A percentile compares a stretch with the other conserved stretches of the same genome.
Conservation (phyloP, 2,329 filamentous ascomycete genomes). For the Zasmidium angulare region DNA sequence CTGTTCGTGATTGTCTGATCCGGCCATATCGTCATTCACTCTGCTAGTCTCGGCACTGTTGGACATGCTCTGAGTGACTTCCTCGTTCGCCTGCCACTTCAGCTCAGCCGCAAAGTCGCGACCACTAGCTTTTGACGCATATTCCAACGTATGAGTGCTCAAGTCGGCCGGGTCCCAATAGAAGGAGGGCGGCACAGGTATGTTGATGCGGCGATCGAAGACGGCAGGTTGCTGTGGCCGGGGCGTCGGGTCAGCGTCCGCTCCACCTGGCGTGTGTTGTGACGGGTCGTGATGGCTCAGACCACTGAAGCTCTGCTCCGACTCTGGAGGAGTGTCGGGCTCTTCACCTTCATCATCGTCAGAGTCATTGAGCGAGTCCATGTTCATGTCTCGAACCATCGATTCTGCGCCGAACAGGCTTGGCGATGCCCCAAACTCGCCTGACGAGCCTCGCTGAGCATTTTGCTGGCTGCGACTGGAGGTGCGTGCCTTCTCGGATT, state of each 20-base stretch:
- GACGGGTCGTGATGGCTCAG: conserved; percentile 11
- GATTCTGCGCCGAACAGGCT: conserved; percentile 51
- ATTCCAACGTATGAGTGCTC: conserved; percentile 47
- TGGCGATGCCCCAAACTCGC: conserved; percentile 23
- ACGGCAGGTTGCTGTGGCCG: conserved; percentile 21
- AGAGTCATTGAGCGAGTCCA: conserved; percentile 35
- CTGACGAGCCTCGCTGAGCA: conserved; percentile 1
- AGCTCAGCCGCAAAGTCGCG: conserved; percentile 40
- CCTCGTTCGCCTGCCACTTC: conserved; percentile 19
- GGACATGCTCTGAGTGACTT: not conserved
- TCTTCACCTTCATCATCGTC: conserved; percentile 35
- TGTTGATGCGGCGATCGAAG: conserved; percentile 45
- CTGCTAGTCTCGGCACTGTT: not conserved
- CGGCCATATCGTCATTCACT: not conserved
- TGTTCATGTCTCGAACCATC: conserved; percentile 49
- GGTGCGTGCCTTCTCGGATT: conserved; percentile 1
- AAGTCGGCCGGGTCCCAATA: conserved; percentile 46
- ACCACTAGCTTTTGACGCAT: conserved; percentile 47
- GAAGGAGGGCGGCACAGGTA: conserved; percentile 46
- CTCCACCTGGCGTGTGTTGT: conserved; percentile 11
- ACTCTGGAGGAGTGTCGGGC: conserved; percentile 25
- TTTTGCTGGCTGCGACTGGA: conserved; percentile 3
- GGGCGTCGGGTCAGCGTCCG: conserved; percentile 27
- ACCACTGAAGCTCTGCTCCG: conserved; percentile 18
- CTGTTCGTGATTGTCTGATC: conserved; percentile 19